Percentiles rank a stretch among this genome's conserved stretches.
Evolutionary conservation across 2,329 filamentous ascomycete genomes (phyloP).

Genomic region (Xylariaceae sp.): DNA sequence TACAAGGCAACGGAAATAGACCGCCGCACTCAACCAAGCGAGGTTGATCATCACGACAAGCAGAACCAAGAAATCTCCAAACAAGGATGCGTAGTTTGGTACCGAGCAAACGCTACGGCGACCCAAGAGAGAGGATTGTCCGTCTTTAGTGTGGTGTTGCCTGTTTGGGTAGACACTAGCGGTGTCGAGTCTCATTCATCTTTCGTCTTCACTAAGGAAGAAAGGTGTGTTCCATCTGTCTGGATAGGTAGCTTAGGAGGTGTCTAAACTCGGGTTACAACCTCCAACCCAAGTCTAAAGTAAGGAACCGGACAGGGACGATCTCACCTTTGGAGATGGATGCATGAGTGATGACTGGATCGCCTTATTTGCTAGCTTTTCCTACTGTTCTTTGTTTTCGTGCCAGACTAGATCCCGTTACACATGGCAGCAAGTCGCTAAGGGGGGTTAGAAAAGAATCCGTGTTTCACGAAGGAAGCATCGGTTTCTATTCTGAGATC

Average conservation of each 20-base stretch:
- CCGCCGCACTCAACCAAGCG: neutral
- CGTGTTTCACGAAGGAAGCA: neutral
- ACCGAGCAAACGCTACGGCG: too few relatives aligned
- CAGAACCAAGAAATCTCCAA: too few relatives aligned
- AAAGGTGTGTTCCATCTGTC: too few relatives aligned
- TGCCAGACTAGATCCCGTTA: neutral
- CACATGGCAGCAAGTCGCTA: neutral
- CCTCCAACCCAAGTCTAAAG: slow-evolving; percentile 10
- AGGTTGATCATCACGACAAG: too few relatives aligned
- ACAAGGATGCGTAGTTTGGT: too few relatives aligned
- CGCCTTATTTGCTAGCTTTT: neutral
- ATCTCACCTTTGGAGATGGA: slow-evolving; percentile 14
- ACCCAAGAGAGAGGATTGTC: too few relatives aligned
- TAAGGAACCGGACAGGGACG: slow-evolving; percentile 13
- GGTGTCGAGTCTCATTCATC: too few relatives aligned
- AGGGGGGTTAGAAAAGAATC: neutral
- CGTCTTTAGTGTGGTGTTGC: too few relatives aligned
- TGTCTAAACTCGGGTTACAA: too few relatives aligned
- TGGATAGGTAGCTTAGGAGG: too few relatives aligned
- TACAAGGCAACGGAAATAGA: neutral
- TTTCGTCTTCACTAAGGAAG: too few relatives aligned
- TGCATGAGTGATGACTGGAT: neutral
- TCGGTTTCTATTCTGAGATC: neutral
- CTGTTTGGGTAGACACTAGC: too few relatives aligned
- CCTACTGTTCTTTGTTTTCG: neutral